Percentiles rank a stretch among this genome's conserved stretches.
phyloP scores from a whole-genome alignment of 257 asterid genomes.

The Striga asiatica region DNA sequence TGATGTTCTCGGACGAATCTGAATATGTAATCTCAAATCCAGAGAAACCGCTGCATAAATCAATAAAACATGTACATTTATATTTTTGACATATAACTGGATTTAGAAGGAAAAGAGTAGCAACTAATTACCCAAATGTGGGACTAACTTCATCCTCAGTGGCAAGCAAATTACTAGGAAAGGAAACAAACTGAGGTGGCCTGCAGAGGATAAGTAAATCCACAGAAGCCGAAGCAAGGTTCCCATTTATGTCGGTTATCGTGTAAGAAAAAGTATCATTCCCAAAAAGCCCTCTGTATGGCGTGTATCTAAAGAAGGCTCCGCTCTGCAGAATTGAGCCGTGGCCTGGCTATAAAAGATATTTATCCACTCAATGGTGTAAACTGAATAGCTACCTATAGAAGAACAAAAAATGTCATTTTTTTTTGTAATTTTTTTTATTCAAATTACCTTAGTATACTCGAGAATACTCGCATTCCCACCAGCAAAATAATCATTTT shows the following conservation, averaged over 20 bases:
- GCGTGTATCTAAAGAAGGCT: conserved; percentile 61
- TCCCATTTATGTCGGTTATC: conserved; percentile 56
- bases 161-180: conserved; percentile 59
- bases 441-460: conserved; percentile 54
- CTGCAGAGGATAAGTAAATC: conserved; percentile 49
- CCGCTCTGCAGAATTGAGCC: conserved; percentile 67
- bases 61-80: not conserved
- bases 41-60: conserved; percentile 64
- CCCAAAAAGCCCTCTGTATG: conserved; percentile 62
- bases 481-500: conserved; percentile 57
- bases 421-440: no score
- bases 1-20: conserved; percentile 46
- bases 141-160: conserved; percentile 69
- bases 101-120: not conserved
- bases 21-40: conserved; percentile 71
- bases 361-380: no score
- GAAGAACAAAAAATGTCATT: no score
- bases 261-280: conserved; percentile 60
- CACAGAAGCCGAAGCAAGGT: conserved; percentile 63
- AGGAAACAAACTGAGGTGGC: conserved; percentile 66
- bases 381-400: no score
- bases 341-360: conserved; percentile 72
- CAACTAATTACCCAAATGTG: conserved; percentile 69
- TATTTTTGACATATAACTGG: not conserved
- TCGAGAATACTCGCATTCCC: conserved; percentile 58